phyloP scores from a whole-genome alignment of 2,329 filamentous ascomycete genomes.

The Aspergillus candidus region DNA sequence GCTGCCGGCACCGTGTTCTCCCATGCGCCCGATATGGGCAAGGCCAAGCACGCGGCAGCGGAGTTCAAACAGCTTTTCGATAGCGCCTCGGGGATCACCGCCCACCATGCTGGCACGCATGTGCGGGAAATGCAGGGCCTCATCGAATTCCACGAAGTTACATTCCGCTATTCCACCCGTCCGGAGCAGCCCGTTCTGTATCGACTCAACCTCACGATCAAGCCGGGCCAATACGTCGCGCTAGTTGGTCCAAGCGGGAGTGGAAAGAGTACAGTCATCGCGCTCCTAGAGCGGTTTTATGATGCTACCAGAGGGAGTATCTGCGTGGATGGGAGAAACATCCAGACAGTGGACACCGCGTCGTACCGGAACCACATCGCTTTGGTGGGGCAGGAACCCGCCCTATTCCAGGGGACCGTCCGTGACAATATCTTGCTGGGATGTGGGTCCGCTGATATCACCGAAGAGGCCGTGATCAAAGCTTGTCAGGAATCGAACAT shows the following conservation, averaged over 20 bases:
- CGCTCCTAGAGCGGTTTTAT: conserved; percentile 59
- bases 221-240: conserved; percentile 45
- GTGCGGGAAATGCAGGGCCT: conserved; percentile 45
- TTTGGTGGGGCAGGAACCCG: conserved; percentile 65
- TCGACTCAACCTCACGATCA: conserved; percentile 22
- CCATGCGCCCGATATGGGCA: conserved; percentile 26
- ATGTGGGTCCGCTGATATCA: conserved; percentile 16
- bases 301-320: conserved; percentile 57
- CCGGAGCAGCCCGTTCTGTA: conserved; percentile 13
- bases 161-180: conserved; percentile 26
- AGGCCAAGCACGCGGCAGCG: conserved; percentile 30
- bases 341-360: conserved; percentile 51
- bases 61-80: conserved; percentile 41
- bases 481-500: conserved; percentile 25
- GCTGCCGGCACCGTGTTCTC: conserved; percentile 23
- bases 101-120: conserved; percentile 52
- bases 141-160: conserved; percentile 39
- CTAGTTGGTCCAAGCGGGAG: conserved; percentile 51
- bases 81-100: conserved; percentile 42
- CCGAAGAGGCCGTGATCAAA: conserved; percentile 11
- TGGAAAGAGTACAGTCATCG: conserved; percentile 60
- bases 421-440: conserved; percentile 63
- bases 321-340: conserved; percentile 56
- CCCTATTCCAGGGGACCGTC: conserved; percentile 61
- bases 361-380: conserved; percentile 59